Base-by-base conservation (phyloP, 2,329 filamentous ascomycete species). In the Fusarium guadeloupense region DNA sequence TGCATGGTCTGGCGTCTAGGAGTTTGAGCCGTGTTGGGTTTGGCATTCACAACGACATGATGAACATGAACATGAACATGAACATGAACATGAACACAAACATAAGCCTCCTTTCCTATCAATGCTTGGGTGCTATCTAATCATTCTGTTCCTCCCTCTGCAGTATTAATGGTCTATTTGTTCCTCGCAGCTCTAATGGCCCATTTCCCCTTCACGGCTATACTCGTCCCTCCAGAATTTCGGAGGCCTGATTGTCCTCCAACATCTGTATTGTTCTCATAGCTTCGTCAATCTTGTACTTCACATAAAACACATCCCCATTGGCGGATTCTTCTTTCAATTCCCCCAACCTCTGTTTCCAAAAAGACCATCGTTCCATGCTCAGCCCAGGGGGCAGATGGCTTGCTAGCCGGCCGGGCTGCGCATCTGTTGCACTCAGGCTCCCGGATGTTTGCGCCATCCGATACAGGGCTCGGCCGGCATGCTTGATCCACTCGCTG, bases 401-500 rank as follows among this genome's bases (percentile, higher is more conserved):
- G 19, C 55, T 23, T 34, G 70, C 66, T 16, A 69, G 50, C 16
- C 45, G 41, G 2, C 70, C 71, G 9, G 67, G 44, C 42, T 59
- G 56, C 34, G 51, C 41, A 34, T 70, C 66, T 13, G 46, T 28
- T 7, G 68, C 60, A 31, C 66, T 59, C 8, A 73, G 52, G 37
- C 64, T 42, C 9, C n/a, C 9, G 3, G 34, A 35, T 9, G 53
- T 48, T 25, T 35, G 59, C n/a, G 41, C 51, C 31, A 69, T 52
- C 14, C 56, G 37, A 39, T 69, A 55, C 48, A 75, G 35, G 13
- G 50, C 53, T 58, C 54, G 49, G 25, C 73, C 72, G 2, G 73
- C 74, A 52, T 74, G 65, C 19, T 34, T 38, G 38, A 75, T 61
- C 72, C 72, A 76, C 52, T 73, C 69, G 45, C 64, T 64, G 7